A percentile compares a stretch with the other conserved stretches of the same genome.
Conservation (phyloP, 225 moss, liverwort and hornwort genomes). For the Marchantia polymorpha region DNA sequence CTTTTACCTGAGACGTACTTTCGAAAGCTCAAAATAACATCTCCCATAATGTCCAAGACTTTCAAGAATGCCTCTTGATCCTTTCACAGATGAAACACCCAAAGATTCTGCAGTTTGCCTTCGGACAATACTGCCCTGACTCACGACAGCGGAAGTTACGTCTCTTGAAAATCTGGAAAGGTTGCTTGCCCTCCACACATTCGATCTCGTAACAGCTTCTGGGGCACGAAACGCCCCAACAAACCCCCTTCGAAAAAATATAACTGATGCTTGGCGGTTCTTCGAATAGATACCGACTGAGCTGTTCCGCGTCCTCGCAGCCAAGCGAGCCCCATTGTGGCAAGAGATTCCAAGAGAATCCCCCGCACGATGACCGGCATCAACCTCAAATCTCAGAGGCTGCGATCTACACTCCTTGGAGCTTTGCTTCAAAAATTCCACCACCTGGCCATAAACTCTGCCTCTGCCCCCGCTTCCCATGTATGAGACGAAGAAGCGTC, state of each 20-base stretch:
- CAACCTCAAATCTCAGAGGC: neutral
- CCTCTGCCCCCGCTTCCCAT: slow-evolving; percentile 20
- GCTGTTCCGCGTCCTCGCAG: neutral
- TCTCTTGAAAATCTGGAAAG: slow-evolving; percentile 14
- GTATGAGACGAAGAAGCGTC: neutral
- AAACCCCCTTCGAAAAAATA: slow-evolving; percentile 14
- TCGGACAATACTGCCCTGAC: slow-evolving; percentile 10
- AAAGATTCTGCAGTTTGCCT: slow-evolving; percentile 16
- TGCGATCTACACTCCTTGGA: slow-evolving; percentile 4
- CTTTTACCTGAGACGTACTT: slow-evolving; percentile 61
- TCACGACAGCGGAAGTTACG: slow-evolving; percentile 17
- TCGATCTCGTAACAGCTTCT: neutral
- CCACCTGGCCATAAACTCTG: slow-evolving; percentile 11
- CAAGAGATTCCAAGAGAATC: neutral
- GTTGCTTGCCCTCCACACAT: neutral
- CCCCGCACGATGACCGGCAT: neutral
- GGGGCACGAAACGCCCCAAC: neutral
- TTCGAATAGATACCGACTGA: neutral
- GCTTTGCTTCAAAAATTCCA: slow-evolving; percentile 9
- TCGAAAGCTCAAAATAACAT: slow-evolving; percentile 87
- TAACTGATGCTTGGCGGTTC: neutral
- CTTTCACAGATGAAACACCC: neutral
- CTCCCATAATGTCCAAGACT: slow-evolving; percentile 31
- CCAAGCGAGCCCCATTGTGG: neutral
- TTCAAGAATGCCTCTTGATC: slow-evolving; percentile 2